Evolutionary conservation across 2,329 filamentous ascomycete species (phyloP).

Genomic region (Cadophora luteo-olivacea): DNA sequence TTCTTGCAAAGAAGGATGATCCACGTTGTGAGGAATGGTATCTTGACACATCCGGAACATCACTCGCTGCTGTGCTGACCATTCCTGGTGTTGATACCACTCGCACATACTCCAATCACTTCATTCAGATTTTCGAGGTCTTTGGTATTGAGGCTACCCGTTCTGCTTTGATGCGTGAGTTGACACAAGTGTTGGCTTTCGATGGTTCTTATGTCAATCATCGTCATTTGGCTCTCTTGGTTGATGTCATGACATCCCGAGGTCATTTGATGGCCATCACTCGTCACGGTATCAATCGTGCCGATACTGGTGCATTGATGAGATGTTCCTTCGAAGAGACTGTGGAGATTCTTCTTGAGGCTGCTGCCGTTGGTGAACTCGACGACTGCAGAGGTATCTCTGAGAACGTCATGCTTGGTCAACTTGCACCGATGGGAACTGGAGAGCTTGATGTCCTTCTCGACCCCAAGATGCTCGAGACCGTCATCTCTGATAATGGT

Average conservation of each 20-base stretch:
- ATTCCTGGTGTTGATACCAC: conserved; percentile 87
- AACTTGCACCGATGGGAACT: conserved; percentile 96
- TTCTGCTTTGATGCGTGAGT: conserved; percentile 82
- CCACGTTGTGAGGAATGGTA: conserved; percentile 89
- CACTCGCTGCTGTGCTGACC: conserved; percentile 81
- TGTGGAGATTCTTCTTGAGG: conserved; percentile 96
- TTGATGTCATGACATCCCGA: conserved; percentile 97
- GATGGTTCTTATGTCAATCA: conserved; percentile 99
- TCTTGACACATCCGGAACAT: conserved; percentile 90
- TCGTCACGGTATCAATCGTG: conserved; percentile 97
- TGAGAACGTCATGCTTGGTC: conserved; percentile 97
- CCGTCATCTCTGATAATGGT: conserved; percentile 90
- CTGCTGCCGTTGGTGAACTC: conserved; percentile 90
- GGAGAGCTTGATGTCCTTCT: conserved; percentile 94
- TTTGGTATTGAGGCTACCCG: conserved; percentile 97
- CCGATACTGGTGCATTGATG: conserved; percentile 98
- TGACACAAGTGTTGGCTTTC: conserved; percentile 93
- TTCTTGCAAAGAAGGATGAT: conserved; percentile 77
- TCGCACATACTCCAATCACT: conserved; percentile 92
- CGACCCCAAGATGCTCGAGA: conserved; percentile 94
- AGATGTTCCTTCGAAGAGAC: conserved; percentile 99
- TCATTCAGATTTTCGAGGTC: conserved; percentile 92
- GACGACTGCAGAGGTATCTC: conserved; percentile 98
- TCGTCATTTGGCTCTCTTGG: conserved; percentile 91
- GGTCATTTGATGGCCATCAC: conserved; percentile 96